Evolutionary conservation across 352 stramenopile genomes (phyloP).

Genomic region (Globisporangium canariense): DNA sequence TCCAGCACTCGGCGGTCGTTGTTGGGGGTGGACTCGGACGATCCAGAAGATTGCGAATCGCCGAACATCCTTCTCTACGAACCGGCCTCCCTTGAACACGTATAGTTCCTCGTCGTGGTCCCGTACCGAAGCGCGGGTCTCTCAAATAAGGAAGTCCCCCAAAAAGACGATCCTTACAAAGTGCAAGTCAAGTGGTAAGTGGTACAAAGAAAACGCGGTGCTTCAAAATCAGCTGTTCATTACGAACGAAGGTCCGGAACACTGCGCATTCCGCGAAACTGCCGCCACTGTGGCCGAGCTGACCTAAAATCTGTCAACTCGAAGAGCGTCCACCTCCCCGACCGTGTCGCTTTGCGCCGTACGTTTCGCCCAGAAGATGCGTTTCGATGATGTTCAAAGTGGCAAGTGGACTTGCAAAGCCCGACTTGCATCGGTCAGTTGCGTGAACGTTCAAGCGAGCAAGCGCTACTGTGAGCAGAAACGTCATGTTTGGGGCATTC

Average conservation of each 20-base stretch:
- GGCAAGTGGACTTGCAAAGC: neutral
- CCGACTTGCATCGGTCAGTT: neutral
- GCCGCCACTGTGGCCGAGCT: neutral
- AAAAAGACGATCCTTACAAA: no score
- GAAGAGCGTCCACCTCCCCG: neutral
- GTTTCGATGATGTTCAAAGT: slow-evolving; percentile 6
- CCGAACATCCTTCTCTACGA: no score
- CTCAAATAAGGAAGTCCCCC: no score
- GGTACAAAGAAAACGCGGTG: neutral
- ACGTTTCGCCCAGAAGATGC: neutral
- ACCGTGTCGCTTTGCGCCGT: neutral
- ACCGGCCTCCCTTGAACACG: no score
- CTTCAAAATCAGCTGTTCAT: neutral
- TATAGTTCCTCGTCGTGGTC: no score
- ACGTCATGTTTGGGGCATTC: neutral
- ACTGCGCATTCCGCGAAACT: no score
- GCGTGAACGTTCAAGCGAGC: neutral
- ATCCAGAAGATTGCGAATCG: no score
- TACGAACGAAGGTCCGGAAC: neutral
- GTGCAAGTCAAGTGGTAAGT: no score
- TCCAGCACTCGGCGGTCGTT: no score
- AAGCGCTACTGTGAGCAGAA: slow-evolving; percentile 3
- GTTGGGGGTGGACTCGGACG: no score
- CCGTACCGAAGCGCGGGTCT: no score
- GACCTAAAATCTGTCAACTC: slow-evolving; percentile 2